These are phyloP conservation scores for Naganishia randhawae DNA, from an alignment of 768 basidiomycete genomes.

Conservation along the genomic window DNA sequence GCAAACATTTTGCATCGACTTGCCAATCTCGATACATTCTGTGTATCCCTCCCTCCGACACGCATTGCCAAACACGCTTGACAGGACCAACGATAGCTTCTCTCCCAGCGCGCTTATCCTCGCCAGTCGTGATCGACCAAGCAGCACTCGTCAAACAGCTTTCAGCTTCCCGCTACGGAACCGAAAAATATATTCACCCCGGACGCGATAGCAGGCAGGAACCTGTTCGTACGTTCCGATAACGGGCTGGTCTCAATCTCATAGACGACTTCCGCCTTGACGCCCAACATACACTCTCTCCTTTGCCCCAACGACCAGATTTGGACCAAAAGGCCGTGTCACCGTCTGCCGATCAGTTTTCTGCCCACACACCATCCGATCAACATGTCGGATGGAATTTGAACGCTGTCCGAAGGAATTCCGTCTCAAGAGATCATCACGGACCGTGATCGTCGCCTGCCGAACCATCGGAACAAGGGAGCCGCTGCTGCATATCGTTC, in stretches of 20 bases:
- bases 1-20: too few relatives aligned
- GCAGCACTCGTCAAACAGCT: not conserved
- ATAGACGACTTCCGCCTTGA: too few relatives aligned
- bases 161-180: not conserved
- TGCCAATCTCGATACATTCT: too few relatives aligned
- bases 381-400: not conserved
- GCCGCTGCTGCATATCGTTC: too few relatives aligned
- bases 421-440: not conserved
- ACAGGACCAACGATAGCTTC: too few relatives aligned
- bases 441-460: not conserved
- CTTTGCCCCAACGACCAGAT: too few relatives aligned
- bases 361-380: not conserved
- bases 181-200: not conserved
- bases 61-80: too few relatives aligned
- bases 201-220: not conserved
- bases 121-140: not conserved
- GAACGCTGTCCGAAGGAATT: not conserved
- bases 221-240: not conserved
- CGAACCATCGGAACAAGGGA: not conserved
- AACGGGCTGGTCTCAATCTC: not conserved
- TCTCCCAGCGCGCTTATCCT: not conserved
- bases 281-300: too few relatives aligned
- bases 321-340: not conserved
- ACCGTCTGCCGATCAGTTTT: not conserved
- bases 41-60: too few relatives aligned